Conservation (phyloP, 345 rosid genomes). For the Euphorbia tirucalli region DNA sequence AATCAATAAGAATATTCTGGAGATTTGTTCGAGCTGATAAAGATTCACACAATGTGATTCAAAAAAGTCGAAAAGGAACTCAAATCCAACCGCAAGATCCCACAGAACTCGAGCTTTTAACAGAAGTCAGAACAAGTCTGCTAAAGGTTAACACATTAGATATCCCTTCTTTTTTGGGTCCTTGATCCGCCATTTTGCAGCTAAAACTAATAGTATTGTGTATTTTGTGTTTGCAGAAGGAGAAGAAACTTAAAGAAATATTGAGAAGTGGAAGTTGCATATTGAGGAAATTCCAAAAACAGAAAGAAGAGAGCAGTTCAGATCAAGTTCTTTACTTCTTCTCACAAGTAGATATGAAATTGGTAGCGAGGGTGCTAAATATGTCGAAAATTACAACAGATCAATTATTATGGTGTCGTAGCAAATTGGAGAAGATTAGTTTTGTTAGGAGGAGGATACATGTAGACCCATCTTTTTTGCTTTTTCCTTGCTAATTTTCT, state of each 20-base stretch:
- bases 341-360: slow-evolving; percentile 86
- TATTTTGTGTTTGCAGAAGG: slow-evolving; percentile 44
- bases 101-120: slow-evolving; percentile 42
- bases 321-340: slow-evolving; percentile 74
- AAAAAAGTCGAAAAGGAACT: slow-evolving; percentile 41
- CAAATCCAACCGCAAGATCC: slow-evolving; percentile 65
- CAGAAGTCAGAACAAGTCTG: slow-evolving; percentile 49
- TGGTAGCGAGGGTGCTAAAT: slow-evolving; percentile 77
- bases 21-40: slow-evolving; percentile 75
- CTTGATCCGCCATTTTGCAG: no score
- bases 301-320: slow-evolving; percentile 36
- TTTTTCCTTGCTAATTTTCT: slow-evolving; percentile 57
- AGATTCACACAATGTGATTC: slow-evolving; percentile 35
- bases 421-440: slow-evolving; percentile 55
- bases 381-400: slow-evolving; percentile 75
- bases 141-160: slow-evolving; percentile 56
- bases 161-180: neutral
- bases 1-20: slow-evolving; percentile 90
- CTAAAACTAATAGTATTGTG: no score
- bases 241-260: slow-evolving; percentile 56
- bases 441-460: slow-evolving; percentile 64
- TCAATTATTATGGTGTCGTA: slow-evolving; percentile 75
- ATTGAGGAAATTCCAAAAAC: slow-evolving; percentile 45
- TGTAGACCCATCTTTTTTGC: slow-evolving; percentile 74
- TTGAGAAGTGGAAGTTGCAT: slow-evolving; percentile 56